Percentiles rank a stretch among this genome's conserved stretches.
These are phyloP conservation scores for Domatiomyces globalis DNA, from an alignment of 2,329 filamentous ascomycete species.

Conservation along the genomic window DNA sequence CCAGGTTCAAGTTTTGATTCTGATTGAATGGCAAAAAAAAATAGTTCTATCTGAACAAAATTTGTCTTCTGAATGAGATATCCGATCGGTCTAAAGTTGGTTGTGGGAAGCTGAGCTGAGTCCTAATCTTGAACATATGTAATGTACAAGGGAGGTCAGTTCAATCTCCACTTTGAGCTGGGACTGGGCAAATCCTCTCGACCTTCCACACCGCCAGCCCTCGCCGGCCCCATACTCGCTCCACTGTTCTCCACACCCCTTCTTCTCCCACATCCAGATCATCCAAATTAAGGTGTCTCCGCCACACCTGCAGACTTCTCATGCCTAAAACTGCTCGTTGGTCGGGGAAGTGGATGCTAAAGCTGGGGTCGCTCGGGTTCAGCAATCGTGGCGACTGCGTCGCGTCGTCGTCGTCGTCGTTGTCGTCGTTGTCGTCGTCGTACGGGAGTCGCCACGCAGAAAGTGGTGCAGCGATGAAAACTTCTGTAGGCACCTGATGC, in stretches of 20 bases:
- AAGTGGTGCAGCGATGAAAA: conserved; percentile 33
- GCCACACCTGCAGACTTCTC: conserved; percentile 29
- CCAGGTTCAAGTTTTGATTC: too few species aligned
- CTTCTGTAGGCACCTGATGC: conserved; percentile 16
- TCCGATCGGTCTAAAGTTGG: too few species aligned
- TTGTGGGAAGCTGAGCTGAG: too few species aligned
- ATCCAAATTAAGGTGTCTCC: conserved; percentile 37
- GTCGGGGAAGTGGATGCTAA: conserved; percentile 9
- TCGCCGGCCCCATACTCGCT: conserved; percentile 33
- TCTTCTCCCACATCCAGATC: conserved; percentile 38
- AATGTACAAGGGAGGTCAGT: too few species aligned
- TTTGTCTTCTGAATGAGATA: too few species aligned
- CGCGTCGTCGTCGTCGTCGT: neutral
- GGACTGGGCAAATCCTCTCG: conserved; percentile 18
- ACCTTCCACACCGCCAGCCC: conserved; percentile 38
- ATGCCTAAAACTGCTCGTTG: conserved; percentile 11
- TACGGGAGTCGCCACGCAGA: conserved; percentile 23
- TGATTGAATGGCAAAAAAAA: too few species aligned
- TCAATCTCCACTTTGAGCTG: neutral
- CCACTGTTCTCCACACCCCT: conserved; percentile 32
- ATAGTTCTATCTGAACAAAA: too few species aligned
- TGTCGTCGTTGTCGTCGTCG: neutral
- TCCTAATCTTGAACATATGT: too few species aligned
- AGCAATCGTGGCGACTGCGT: neutral
- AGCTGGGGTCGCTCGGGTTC: conserved; percentile 13